Evolutionary conservation across 345 rosid species (phyloP).

Genomic region (Odontarrhena argentea): DNA sequence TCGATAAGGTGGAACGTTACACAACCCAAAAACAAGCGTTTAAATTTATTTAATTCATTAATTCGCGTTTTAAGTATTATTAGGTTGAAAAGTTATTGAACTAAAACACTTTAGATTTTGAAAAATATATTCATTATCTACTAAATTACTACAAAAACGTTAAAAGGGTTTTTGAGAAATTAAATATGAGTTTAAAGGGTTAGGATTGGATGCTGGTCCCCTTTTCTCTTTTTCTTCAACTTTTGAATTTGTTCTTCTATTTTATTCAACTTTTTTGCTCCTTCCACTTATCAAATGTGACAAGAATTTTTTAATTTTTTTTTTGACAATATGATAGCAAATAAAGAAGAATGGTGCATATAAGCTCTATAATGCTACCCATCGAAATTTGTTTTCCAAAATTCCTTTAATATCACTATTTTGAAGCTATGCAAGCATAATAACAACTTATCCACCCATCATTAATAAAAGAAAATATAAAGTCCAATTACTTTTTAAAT

Average conservation of each 20-base stretch:
- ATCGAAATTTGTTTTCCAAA: slow-evolving; percentile 16
- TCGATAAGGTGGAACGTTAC: slow-evolving; percentile 46
- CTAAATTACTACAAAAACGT: slow-evolving; percentile 33
- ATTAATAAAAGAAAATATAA: background rate
- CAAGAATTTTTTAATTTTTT: background rate
- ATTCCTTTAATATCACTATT: slow-evolving; percentile 22
- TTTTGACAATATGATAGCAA: slow-evolving; percentile 19
- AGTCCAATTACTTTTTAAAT: background rate
- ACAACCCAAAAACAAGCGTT: slow-evolving; percentile 33
- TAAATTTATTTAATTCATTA: slow-evolving; percentile 20
- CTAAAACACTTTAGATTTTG: slow-evolving; percentile 9
- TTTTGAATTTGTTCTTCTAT: slow-evolving; percentile 9
- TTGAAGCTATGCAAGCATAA: slow-evolving; percentile 15
- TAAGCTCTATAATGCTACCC: slow-evolving; percentile 17
- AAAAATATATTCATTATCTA: slow-evolving; percentile 17
- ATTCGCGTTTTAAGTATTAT: slow-evolving; percentile 27
- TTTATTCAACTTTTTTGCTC: slow-evolving; percentile 24
- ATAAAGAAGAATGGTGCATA: slow-evolving; percentile 4
- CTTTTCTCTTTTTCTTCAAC: slow-evolving; percentile 26
- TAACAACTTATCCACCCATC: slow-evolving; percentile 20
- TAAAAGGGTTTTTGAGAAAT: slow-evolving; percentile 30
- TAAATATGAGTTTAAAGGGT: slow-evolving; percentile 40
- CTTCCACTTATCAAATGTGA: slow-evolving; percentile 37
- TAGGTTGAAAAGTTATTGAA: slow-evolving; percentile 30
- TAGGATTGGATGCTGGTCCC: slow-evolving; percentile 44